These are phyloP conservation scores for Xylariaceae sp. DNA, from an alignment of 2,329 filamentous ascomycete species.

Conservation along the genomic window DNA sequence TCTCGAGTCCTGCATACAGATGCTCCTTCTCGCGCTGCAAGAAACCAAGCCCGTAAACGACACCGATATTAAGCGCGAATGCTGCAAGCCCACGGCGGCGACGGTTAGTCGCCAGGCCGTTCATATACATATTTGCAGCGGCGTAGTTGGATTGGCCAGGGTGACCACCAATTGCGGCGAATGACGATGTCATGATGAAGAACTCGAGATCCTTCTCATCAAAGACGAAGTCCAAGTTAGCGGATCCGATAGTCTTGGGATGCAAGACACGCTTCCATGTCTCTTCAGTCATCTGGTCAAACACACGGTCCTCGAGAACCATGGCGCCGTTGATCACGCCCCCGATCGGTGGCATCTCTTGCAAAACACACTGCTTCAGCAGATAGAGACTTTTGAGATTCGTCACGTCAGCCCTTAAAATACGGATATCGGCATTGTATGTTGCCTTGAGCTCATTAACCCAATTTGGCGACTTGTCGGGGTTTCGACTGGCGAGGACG, in stretches of 20 bases:
- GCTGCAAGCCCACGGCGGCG: constrained; percentile 34
- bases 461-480: constrained; percentile 31
- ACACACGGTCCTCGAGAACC: constrained; percentile 41
- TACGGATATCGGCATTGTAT: constrained; percentile 23
- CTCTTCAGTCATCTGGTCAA: constrained; percentile 37
- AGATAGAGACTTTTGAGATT: constrained; percentile 26
- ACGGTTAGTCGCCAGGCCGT: constrained; percentile 37
- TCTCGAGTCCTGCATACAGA: constrained; percentile 38
- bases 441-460: constrained; percentile 25
- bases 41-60: constrained; percentile 42
- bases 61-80: constrained; percentile 42
- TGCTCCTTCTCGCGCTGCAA: constrained; percentile 38
- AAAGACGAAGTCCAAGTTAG: constrained; percentile 38
- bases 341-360: constrained; percentile 31
- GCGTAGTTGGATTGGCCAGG: constrained; percentile 42
- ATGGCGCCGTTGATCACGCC: constrained; percentile 43
- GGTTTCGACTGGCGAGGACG: constrained; percentile 38
- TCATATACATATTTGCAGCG: constrained; percentile 45
- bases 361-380: constrained; percentile 25
- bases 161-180: constrained; percentile 41
- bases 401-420: constrained; percentile 29
- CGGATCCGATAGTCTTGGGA: constrained; percentile 39
- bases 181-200: constrained; percentile 44
- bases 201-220: constrained; percentile 35
- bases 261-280: constrained; percentile 36